A percentile compares a stretch with the other conserved stretches of the same genome.
Conservation (phyloP, 306 rosid species). For the Oxytropis ochrocephala region DNA sequence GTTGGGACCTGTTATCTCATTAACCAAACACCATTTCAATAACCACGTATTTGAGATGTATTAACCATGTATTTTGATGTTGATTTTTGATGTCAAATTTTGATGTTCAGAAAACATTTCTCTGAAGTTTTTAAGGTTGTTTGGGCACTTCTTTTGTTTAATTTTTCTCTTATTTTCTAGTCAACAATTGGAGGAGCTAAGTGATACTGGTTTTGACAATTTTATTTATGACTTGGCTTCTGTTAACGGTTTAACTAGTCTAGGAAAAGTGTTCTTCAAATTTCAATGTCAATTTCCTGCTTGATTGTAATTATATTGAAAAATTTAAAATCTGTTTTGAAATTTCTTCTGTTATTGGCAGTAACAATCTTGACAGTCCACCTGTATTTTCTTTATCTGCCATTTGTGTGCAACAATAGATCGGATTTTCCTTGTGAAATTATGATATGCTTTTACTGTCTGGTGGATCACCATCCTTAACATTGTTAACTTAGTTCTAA, state of each 20-base stretch:
- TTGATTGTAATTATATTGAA: background rate
- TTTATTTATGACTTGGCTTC: background rate
- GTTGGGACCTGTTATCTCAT: too few species aligned
- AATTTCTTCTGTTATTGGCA: background rate
- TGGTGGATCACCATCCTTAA: slow-evolving; percentile 4
- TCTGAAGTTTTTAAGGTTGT: background rate
- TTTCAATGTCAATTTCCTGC: background rate
- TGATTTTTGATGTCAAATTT: too few species aligned
- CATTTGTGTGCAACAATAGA: background rate
- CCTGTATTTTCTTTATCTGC: background rate
- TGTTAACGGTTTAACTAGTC: background rate
- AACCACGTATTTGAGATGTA: too few species aligned
- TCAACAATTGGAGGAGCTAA: background rate
- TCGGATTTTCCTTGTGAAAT: background rate
- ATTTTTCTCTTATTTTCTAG: background rate
- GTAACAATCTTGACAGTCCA: background rate
- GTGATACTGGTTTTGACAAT: background rate
- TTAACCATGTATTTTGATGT: too few species aligned
- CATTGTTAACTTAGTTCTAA: background rate
- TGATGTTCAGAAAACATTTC: too few species aligned
- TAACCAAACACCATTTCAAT: too few species aligned
- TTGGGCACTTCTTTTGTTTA: background rate
- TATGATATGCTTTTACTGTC: background rate
- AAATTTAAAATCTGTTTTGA: background rate
- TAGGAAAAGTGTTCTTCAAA: background rate